These are phyloP conservation scores for Blastosporella zonata DNA, from an alignment of 1,284 basidiomycete species.

Conservation along the genomic window DNA sequence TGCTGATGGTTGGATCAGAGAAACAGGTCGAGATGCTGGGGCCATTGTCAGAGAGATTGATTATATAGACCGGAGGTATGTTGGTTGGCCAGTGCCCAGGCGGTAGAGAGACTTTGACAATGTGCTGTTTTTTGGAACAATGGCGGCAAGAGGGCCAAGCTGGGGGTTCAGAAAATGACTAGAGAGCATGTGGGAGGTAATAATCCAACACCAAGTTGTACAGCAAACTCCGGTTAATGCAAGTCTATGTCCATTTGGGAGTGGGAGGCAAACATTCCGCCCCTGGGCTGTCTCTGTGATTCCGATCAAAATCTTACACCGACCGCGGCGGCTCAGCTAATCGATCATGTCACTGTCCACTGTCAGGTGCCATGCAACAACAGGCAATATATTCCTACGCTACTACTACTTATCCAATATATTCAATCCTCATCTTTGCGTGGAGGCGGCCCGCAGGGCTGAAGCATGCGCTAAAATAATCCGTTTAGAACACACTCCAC, in stretches of 20 bases:
- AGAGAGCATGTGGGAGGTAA: slow-evolving; percentile 5
- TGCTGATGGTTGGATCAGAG: slow-evolving; percentile 16
- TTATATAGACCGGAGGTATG: slow-evolving; percentile 16
- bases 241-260: slow-evolving; percentile 16
- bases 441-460: slow-evolving; percentile 97
- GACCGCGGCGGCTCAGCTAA: slow-evolving; percentile 3
- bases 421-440: slow-evolving; percentile 81
- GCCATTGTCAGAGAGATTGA: slow-evolving; percentile 15
- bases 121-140: slow-evolving; percentile 15
- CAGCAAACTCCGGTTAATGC: slow-evolving; percentile 14
- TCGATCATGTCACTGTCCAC: neutral
- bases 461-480: slow-evolving; percentile 87
- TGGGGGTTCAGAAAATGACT: slow-evolving; percentile 2
- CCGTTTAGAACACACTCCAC: slow-evolving; percentile 7
- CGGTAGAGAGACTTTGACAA: slow-evolving; percentile 5
- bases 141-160: slow-evolving; percentile 6
- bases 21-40: slow-evolving; percentile 15
- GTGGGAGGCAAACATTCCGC: neutral
- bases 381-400: neutral
- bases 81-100: slow-evolving; percentile 12
- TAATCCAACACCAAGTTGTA: slow-evolving; percentile 8
- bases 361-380: slow-evolving; percentile 8
- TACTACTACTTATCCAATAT: slow-evolving; percentile 4
- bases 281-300: neutral
- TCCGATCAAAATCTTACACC: slow-evolving; percentile 11